These are phyloP conservation scores for Candida namnaoensis DNA, from an alignment of 805 yeast species.

Conservation along the genomic window DNA sequence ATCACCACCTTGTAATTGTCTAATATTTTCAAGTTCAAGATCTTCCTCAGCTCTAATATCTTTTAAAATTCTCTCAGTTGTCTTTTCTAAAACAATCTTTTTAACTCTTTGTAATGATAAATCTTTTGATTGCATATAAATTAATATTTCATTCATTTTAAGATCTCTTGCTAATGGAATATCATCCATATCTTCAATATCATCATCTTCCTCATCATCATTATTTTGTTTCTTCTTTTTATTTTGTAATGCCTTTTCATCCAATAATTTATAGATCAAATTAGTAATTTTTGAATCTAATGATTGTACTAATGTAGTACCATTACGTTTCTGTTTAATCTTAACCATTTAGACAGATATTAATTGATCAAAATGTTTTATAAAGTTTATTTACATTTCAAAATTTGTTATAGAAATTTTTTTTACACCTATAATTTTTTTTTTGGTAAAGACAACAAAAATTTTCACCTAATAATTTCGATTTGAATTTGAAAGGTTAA, in stretches of 20 bases:
- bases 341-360: conserved; percentile 21
- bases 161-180: conserved; percentile 60
- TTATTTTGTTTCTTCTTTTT: conserved; percentile 19
- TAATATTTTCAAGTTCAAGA: conserved; percentile 34
- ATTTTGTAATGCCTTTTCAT: conserved; percentile 45
- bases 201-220: conserved; percentile 19
- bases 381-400: no score
- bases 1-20: conserved; percentile 4
- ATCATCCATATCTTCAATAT: conserved; percentile 23
- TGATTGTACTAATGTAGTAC: conserved; percentile 17
- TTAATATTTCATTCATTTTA: conserved; percentile 39
- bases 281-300: conserved; percentile 51
- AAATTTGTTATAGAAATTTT: conserved; percentile 12
- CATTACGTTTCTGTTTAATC: conserved; percentile 15
- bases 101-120: conserved; percentile 63
- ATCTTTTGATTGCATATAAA: conserved; percentile 57
- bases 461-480: no score
- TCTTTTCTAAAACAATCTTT: conserved; percentile 49
- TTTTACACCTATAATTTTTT: conserved; percentile 7
- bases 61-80: conserved; percentile 51
- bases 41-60: conserved; percentile 52
- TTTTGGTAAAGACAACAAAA: no score
- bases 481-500: no score
- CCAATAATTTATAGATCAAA: conserved; percentile 47
- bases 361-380: background rate